Conservation (phyloP, 2,329 filamentous ascomycete species). For the Colletotrichum sp. region DNA sequence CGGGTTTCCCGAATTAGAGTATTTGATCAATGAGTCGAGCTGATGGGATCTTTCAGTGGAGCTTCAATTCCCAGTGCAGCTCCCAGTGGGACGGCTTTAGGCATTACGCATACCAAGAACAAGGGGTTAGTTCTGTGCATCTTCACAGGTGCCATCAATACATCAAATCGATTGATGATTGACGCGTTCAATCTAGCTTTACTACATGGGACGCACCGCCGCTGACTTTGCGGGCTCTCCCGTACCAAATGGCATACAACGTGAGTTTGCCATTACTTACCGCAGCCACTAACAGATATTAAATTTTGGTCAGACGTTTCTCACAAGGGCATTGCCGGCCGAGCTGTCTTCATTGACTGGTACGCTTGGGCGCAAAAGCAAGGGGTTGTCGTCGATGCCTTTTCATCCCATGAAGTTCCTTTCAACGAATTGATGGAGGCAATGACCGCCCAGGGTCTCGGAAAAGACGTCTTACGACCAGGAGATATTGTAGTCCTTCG, state of each 20-base stretch:
- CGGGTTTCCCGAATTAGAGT: not conserved
- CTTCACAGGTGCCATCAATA: not conserved
- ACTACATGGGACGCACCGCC: conserved; percentile 27
- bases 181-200: conserved; percentile 7
- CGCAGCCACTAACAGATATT: not conserved
- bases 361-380: conserved; percentile 49
- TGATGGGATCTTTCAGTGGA: not conserved
- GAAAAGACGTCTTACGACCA: not conserved
- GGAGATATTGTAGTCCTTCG: conserved; percentile 25
- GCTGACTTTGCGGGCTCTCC: conserved; percentile 23
- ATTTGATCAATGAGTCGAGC: not conserved
- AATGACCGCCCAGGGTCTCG: conserved; percentile 17
- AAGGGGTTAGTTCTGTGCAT: conserved; percentile 14
- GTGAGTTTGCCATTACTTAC: conserved; percentile 8
- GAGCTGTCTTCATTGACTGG: conserved; percentile 58
- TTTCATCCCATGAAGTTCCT: conserved; percentile 21
- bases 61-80: conserved; percentile 31
- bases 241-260: conserved; percentile 26
- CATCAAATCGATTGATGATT: not conserved
- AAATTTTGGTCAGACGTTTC: not conserved
- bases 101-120: conserved; percentile 27
- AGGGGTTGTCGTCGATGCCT: conserved; percentile 17
- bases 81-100: conserved; percentile 28
- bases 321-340: conserved; percentile 45
- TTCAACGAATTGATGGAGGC: conserved; percentile 20